phyloP scores from a whole-genome alignment of 2,329 filamentous ascomycete species.

The Aciculosporium take region DNA sequence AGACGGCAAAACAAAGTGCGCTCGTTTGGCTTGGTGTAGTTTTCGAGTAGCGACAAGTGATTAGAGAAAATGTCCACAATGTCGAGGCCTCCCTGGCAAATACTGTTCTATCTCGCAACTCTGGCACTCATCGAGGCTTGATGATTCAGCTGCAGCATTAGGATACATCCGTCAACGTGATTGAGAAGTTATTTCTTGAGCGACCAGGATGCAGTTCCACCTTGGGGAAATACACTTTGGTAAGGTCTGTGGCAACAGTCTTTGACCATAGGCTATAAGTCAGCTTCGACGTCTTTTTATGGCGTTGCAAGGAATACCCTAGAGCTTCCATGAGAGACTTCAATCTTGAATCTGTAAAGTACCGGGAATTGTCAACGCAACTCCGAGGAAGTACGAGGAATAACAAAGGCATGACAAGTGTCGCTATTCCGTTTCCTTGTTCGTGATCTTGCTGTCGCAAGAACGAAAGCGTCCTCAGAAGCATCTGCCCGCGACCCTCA shows the following conservation, averaged over 20 bases:
- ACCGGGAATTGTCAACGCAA: constrained; percentile 81
- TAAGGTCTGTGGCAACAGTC: constrained; percentile 10
- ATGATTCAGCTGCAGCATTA: constrained; percentile 2
- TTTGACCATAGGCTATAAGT: constrained; percentile 79
- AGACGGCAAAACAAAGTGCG: background rate
- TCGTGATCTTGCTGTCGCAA: constrained; percentile 26
- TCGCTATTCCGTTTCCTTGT: constrained; percentile 8
- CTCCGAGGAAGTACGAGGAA: constrained; percentile 85
- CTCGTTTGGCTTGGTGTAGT: background rate
- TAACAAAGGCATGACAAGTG: constrained; percentile 46
- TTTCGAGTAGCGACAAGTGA: background rate
- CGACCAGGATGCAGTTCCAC: constrained; percentile 61
- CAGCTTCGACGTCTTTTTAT: constrained; percentile 69
- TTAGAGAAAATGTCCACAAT: background rate
- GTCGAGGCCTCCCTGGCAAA: background rate
- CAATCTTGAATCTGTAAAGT: constrained; percentile 60
- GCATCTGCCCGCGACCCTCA: constrained; percentile 65
- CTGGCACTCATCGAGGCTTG: background rate
- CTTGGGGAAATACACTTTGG: constrained; percentile 34
- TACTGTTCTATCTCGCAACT: background rate
- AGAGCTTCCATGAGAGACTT: constrained; percentile 60
- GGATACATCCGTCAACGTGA: constrained; percentile 40
- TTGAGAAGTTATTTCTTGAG: constrained; percentile 79
- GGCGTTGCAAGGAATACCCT: constrained; percentile 52
- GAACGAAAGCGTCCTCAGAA: constrained; percentile 60